These are phyloP conservation scores for Rasamsonia emersonii DNA, from an alignment of 2,329 filamentous ascomycete species.

Conservation along the genomic window DNA sequence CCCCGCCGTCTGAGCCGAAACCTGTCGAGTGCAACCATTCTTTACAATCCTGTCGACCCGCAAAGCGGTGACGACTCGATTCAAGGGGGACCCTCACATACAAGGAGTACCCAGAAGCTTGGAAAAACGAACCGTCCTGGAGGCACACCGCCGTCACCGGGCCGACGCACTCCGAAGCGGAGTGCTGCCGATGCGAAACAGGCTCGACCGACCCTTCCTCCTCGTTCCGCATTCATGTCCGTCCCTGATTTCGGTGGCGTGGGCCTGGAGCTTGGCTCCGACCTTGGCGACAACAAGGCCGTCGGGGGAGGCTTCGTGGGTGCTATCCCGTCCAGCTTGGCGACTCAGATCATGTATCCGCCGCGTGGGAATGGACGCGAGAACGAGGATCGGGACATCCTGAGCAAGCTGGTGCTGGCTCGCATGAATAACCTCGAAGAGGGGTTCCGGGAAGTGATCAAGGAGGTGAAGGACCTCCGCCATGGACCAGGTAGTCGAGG, in stretches of 20 bases:
- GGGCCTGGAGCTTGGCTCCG: conserved; percentile 64
- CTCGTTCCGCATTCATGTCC: conserved; percentile 46
- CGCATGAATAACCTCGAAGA: conserved; percentile 91
- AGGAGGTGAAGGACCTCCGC: conserved; percentile 60
- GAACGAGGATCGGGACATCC: conserved; percentile 59
- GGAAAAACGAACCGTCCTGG: conserved; percentile 26
- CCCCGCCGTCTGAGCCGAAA: conserved; percentile 58
- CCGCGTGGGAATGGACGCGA: conserved; percentile 51
- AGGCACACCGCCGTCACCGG: conserved; percentile 29
- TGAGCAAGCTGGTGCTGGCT: conserved; percentile 70
- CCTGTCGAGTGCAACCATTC: conserved; percentile 70
- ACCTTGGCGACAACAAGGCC: conserved; percentile 56
- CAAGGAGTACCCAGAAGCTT: no score
- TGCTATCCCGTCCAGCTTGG: conserved; percentile 65
- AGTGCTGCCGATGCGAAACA: conserved; percentile 28
- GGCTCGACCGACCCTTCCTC: conserved; percentile 50
- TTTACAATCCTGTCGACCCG: conserved; percentile 52
- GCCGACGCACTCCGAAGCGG: conserved; percentile 38
- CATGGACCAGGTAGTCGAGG: conserved; percentile 26
- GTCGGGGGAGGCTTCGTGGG: conserved; percentile 54
- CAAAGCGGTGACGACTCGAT: conserved; percentile 25
- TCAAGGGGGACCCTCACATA: no score
- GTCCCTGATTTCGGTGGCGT: conserved; percentile 49
- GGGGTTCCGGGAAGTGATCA: conserved; percentile 77
- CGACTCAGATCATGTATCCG: conserved; percentile 69